A percentile compares a stretch with the other conserved stretches of the same genome.
Evolutionary conservation across 2,329 filamentous ascomycete species (phyloP).

Genomic region (Aspergillus terreus): DNA sequence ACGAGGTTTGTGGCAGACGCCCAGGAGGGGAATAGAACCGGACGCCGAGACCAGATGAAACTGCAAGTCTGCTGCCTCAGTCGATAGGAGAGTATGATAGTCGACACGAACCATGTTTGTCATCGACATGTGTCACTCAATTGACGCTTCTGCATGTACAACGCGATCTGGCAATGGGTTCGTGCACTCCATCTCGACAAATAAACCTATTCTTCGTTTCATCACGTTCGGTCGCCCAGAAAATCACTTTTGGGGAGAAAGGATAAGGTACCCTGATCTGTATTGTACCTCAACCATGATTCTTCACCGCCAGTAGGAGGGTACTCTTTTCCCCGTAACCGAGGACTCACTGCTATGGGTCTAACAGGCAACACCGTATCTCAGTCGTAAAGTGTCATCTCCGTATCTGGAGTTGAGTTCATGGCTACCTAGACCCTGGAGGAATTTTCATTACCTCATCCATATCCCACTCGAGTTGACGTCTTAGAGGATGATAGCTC

Average conservation of each 20-base stretch:
- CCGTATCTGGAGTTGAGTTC: no score
- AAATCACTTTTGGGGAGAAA: no score
- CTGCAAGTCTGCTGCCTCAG: background rate
- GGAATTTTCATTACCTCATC: background rate
- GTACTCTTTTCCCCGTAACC: no score
- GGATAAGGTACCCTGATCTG: no score
- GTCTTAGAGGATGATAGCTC: background rate
- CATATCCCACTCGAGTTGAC: background rate
- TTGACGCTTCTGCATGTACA: background rate
- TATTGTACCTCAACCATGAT: no score
- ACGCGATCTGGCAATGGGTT: background rate
- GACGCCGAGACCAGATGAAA: background rate
- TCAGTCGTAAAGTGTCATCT: no score
- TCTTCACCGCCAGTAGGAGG: no score
- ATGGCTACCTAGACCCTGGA: background rate
- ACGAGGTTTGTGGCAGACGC: background rate
- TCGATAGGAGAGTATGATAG: background rate
- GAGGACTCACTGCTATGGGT: no score
- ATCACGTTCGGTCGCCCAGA: no score
- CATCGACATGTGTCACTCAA: background rate
- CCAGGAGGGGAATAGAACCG: background rate
- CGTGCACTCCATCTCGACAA: background rate
- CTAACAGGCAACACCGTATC: no score
- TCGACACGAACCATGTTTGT: background rate
- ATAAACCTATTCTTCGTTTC: background rate